Evolutionary conservation across 1,284 basidiomycete species (phyloP).

Genomic region (Phellopilus nigrolimitatus): DNA sequence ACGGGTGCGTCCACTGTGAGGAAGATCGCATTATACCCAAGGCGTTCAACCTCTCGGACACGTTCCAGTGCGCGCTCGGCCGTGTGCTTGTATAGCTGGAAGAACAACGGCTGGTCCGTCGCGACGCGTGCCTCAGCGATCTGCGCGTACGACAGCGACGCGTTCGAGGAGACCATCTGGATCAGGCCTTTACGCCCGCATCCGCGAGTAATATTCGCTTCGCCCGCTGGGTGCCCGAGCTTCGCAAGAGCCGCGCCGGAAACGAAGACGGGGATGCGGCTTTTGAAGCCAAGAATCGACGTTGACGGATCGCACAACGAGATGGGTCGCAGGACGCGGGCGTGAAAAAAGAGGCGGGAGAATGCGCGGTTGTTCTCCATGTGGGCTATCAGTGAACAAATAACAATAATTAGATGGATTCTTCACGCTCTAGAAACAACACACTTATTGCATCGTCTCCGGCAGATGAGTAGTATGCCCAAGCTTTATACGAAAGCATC

Average conservation of each 20-base stretch:
- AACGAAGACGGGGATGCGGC: slow-evolving; percentile 81
- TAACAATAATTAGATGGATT: slow-evolving; percentile 14
- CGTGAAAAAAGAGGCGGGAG: slow-evolving; percentile 76
- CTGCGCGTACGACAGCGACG: slow-evolving; percentile 71
- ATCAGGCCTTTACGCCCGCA: slow-evolving; percentile 70
- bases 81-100: slow-evolving; percentile 83
- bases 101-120: slow-evolving; percentile 71
- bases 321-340: slow-evolving; percentile 73
- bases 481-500: slow-evolving; percentile 66
- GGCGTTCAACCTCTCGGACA: slow-evolving; percentile 62
- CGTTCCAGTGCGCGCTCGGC: slow-evolving; percentile 70
- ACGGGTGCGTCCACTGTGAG: slow-evolving; percentile 89
- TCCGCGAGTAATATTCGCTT: slow-evolving; percentile 79
- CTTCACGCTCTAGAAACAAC: slow-evolving; percentile 29
- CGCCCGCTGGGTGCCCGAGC: slow-evolving; percentile 84
- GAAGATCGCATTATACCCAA: slow-evolving; percentile 84
- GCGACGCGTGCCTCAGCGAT: slow-evolving; percentile 57
- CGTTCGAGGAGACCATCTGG: slow-evolving; percentile 87
- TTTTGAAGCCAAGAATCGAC: slow-evolving; percentile 68
- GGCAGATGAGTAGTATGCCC: slow-evolving; percentile 80
- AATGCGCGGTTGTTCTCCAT: slow-evolving; percentile 71
- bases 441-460: slow-evolving; percentile 78
- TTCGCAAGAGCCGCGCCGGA: slow-evolving; percentile 86
- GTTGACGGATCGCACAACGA: slow-evolving; percentile 70
- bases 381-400: slow-evolving; percentile 39